Evolutionary conservation across 2,329 filamentous ascomycete genomes (phyloP), one percentile per base, ranked within the genome.

Genomic region (Polychaeton citri): DNA sequence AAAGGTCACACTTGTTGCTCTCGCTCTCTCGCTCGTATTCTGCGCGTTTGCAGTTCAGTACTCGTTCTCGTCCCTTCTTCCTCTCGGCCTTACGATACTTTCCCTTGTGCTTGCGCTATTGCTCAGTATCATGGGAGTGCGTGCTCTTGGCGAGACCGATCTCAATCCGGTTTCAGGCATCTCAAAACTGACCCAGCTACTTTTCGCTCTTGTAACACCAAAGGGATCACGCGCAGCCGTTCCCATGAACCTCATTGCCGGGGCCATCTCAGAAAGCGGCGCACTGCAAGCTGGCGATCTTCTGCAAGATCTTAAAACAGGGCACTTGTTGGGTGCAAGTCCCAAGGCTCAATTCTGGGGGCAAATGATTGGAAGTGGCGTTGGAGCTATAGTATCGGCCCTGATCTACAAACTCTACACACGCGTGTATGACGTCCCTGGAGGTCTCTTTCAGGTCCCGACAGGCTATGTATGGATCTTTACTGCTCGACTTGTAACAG

Each of bases 401-500:
- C 72, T 81, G 3, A 80, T 96, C 2, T 98, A 98, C 58, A 79
- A 79, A 39, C 65, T 96, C 10, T 98, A 98, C 53, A 88, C 86
- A 2, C 78, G 73, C 21, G 87, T 95, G 1, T 98, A 98, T 52
- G 68, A 77, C 26, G 81, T 98, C 5, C 90, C 90, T 0, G 84
- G 87, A 0, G 79, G 84, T 7, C 65, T 95, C 36, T 96, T 98
- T 57, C 81, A 94, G 53, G 86, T 94, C 1, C 90, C 90, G 0
- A 96, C 90, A 0, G 88, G 79, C 1, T 95, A 88, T 55, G 87
- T 98, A 4, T 98, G 90, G 90, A 82, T 98, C 36, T 95, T 95
- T 58, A 98, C 90, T 0, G 88, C 90, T 2, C 71, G 90, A 12
- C 69, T 98, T 2, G 87, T 98, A 7, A 96, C 87, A 0, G 90